Evolutionary conservation across 257 asterid genomes (phyloP).

Genomic region (Solanum neorickii): DNA sequence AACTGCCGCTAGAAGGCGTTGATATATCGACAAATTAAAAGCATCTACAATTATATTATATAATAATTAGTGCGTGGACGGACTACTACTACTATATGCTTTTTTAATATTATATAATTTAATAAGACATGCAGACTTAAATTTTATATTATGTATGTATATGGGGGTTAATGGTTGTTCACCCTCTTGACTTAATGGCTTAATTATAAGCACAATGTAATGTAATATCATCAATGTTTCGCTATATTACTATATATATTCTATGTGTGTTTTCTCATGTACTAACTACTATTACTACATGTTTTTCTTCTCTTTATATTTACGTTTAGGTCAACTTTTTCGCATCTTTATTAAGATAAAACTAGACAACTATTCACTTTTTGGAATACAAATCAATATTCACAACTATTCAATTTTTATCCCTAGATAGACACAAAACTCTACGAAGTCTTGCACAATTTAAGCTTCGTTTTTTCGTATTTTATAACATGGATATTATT

Average conservation of each 20-base stretch:
- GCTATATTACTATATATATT: not conserved
- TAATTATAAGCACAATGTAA: not conserved
- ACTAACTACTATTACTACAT: not conserved
- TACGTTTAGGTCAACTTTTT: rapidly evolving
- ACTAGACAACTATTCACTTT: not conserved
- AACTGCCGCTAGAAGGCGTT: slow-evolving; percentile 70
- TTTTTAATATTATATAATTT: not conserved
- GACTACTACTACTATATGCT: not conserved
- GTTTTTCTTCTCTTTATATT: not conserved
- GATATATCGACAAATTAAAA: not conserved
- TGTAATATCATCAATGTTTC: not conserved
- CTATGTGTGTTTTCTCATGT: not conserved
- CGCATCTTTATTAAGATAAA: not conserved
- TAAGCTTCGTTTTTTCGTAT: not conserved
- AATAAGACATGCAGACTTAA: not conserved
- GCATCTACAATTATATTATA: not conserved
- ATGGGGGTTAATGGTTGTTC: not conserved
- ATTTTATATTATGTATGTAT: not conserved
- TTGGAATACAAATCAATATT: not conserved
- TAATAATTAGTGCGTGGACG: not conserved
- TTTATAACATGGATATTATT: not conserved
- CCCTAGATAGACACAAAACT: not conserved
- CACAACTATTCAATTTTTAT: not conserved
- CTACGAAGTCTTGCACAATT: not conserved
- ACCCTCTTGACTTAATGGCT: not conserved